Evolutionary conservation across 768 basidiomycete genomes (phyloP), one percentile per base, ranked within the genome.

Genomic region (Dioszegia crocea): DNA sequence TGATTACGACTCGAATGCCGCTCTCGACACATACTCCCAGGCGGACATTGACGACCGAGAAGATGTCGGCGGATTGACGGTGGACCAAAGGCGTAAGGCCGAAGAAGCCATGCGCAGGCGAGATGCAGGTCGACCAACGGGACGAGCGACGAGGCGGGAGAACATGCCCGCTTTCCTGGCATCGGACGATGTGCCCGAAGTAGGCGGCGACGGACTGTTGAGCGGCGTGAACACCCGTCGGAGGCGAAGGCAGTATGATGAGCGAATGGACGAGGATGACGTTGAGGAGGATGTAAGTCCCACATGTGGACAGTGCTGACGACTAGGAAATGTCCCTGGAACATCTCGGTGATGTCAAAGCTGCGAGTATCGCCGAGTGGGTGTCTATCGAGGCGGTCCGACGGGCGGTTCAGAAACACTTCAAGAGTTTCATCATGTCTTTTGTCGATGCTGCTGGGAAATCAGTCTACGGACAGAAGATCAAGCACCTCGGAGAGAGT

Each of bases 341-440:
- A 74, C 91, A 99, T 79, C 81, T 99, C 10, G 89, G 90, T 60
- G 96, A 99, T 73, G 92, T 99, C 80, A 97, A 98, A 74, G 91
- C 93, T 38, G 91, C 93, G 72, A 92, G 90, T 12, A 91, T 99
- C 57, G 88, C 88, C 23, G 96, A 98, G 77, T 99, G 96, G 96
- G 93, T 98, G 67, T 87, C 90, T 17, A 87, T 87, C 57, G 91
- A 93, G 58, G 85, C 89, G 40, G 94, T 98, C 64, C 85, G 88
- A 65, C 83, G 89, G 55, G 87, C 93, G 0, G 91, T 99, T 63
- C 83, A 88, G 66, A 85, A 87, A 63, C 90, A 97, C 77, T 98
- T 99, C 82, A 84, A 89, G 45, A 85, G 91, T 66, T 99, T 99
- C 79, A 80, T 99, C 56, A 89, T 93, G 84, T 94, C 91, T 11